A percentile compares a stretch with the other conserved stretches of the same genome.
Conservation (phyloP, 2,329 filamentous ascomycete species). For the Colletotrichum coccodes region DNA sequence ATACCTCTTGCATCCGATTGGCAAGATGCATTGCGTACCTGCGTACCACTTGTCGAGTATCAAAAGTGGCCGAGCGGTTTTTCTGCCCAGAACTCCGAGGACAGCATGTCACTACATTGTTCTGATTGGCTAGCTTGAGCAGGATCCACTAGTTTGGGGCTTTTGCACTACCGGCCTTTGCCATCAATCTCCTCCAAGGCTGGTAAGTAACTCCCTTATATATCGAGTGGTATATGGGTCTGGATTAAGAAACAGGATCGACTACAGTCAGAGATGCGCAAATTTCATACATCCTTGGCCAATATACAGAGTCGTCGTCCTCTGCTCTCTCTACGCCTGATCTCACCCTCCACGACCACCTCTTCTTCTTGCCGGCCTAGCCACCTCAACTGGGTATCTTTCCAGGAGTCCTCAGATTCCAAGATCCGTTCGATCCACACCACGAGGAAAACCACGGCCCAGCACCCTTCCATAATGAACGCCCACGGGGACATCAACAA, state of each 20-base stretch:
- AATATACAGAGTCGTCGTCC: neutral
- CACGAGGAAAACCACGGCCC: neutral
- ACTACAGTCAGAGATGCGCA: neutral
- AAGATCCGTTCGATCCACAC: neutral
- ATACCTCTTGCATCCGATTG: neutral
- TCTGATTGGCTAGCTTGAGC: neutral
- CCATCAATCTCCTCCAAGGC: neutral
- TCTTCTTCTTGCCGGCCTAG: neutral
- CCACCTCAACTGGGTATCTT: neutral
- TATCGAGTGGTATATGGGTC: neutral
- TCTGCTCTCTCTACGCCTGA: neutral
- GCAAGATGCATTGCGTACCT: neutral
- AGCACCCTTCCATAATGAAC: slow-evolving; percentile 28
- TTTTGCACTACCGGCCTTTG: neutral
- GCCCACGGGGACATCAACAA: slow-evolving; percentile 47
- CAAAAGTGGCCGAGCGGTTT: neutral
- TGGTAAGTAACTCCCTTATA: neutral
- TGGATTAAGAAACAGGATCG: neutral
- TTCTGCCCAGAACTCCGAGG: neutral
- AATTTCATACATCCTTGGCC: neutral
- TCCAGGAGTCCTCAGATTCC: neutral
- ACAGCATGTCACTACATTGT: neutral
- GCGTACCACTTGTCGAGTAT: too few species aligned
- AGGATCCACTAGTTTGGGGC: neutral
- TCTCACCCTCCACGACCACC: neutral